Conservation (phyloP, 2,329 filamentous ascomycete species). For the Neofusicoccum cordaticola region DNA sequence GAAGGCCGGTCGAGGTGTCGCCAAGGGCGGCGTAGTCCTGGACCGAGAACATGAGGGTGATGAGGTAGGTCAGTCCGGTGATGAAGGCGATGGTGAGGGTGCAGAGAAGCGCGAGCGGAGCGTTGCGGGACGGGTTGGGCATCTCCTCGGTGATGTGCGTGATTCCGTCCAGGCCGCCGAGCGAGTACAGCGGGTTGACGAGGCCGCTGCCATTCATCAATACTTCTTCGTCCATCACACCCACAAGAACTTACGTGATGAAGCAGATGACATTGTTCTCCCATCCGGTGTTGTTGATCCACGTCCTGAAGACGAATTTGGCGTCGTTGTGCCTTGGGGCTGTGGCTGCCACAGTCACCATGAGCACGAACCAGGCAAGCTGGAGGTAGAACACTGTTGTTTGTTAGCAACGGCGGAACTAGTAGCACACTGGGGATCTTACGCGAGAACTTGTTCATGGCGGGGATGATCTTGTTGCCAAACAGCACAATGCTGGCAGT, state of each 20-base stretch:
- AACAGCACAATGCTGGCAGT: constrained; percentile 18
- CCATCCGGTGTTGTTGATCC: constrained; percentile 55
- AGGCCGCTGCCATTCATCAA: constrained; percentile 2
- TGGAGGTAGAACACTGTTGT: constrained; percentile 15
- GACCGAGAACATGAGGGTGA: constrained; percentile 53
- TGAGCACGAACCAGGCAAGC: constrained; percentile 36
- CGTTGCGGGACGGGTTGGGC: constrained; percentile 34
- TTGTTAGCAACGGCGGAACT: background rate
- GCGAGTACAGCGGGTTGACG: constrained; percentile 16
- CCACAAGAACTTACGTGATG: constrained; percentile 15
- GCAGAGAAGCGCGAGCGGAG: constrained; percentile 39
- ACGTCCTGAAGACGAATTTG: constrained; percentile 53
- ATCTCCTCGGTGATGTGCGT: constrained; percentile 18
- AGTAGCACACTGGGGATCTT: background rate
- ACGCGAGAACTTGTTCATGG: constrained; percentile 19
- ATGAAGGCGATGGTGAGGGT: constrained; percentile 51
- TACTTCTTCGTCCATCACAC: no score
- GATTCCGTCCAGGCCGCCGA: constrained; percentile 17
- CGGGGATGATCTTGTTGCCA: constrained; percentile 20
- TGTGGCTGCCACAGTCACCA: constrained; percentile 49
- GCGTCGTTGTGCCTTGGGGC: constrained; percentile 45
- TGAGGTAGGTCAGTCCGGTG: constrained; percentile 50
- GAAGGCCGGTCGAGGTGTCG: constrained; percentile 40
- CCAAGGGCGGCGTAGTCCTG: constrained; percentile 47
- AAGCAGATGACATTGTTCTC: constrained; percentile 33